Percentiles rank a stretch among this genome's conserved stretches.
Conservation (phyloP, 2,329 filamentous ascomycete genomes). For the Metarhizium brunneum region DNA sequence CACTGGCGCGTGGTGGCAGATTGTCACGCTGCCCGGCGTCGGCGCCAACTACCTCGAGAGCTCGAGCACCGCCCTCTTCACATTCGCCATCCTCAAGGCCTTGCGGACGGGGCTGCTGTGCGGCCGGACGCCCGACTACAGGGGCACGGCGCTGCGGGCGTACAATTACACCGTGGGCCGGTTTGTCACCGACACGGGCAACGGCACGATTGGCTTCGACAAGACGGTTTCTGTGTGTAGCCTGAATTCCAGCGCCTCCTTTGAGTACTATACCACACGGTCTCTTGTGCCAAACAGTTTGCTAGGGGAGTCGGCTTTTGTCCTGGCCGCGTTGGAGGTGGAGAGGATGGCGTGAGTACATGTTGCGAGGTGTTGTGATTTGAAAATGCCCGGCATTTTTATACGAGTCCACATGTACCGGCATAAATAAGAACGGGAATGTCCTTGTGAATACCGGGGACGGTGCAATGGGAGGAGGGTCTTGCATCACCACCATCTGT, state of each 20-base stretch:
- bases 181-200: too few relatives aligned
- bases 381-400: too few relatives aligned
- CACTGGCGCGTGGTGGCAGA: conserved; percentile 46
- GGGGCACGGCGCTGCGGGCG: too few relatives aligned
- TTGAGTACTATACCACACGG: conserved; percentile 28
- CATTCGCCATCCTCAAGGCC: conserved; percentile 24
- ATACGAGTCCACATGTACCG: too few relatives aligned
- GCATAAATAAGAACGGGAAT: too few relatives aligned
- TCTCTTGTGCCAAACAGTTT: conserved; percentile 27
- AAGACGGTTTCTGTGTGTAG: conserved; percentile 31
- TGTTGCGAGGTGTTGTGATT: too few relatives aligned
- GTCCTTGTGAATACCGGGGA: too few relatives aligned
- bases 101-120: conserved; percentile 4
- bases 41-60: conserved; percentile 53
- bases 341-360: too few relatives aligned
- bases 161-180: too few relatives aligned
- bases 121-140: not conserved
- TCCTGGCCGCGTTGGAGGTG: conserved; percentile 27
- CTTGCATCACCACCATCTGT: too few relatives aligned
- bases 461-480: too few relatives aligned
- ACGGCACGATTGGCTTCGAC: conserved; percentile 16
- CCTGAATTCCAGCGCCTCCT: conserved; percentile 30
- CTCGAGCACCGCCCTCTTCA: conserved; percentile 49
- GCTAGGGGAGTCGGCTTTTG: conserved; percentile 26
- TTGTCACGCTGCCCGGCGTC: conserved; percentile 35